A percentile compares a stretch with the other conserved stretches of the same genome.
Evolutionary conservation across 2,329 filamentous ascomycete genomes (phyloP).

Genomic region (Dothideomycetes sp.): DNA sequence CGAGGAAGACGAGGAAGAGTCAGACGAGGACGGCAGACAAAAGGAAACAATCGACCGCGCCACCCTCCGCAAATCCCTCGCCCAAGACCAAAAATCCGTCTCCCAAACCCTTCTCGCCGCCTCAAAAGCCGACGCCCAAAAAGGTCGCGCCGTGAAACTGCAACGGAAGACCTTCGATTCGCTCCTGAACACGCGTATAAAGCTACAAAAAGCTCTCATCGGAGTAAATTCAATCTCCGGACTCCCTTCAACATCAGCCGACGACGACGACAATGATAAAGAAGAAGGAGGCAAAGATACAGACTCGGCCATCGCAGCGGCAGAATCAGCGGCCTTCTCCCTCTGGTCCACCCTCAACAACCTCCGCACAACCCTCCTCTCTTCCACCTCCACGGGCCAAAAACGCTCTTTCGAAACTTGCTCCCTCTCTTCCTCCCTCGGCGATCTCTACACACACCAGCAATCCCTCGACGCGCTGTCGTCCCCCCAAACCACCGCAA

Average conservation of each 20-base stretch:
- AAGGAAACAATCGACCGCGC: conserved; percentile 38
- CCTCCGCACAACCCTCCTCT: conserved; percentile 53
- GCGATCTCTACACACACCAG: conserved; percentile 65
- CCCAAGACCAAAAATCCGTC: conserved; percentile 56
- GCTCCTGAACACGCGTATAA: conserved; percentile 81
- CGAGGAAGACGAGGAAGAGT: conserved; percentile 33
- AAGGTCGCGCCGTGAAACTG: conserved; percentile 75
- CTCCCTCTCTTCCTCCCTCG: conserved; percentile 48
- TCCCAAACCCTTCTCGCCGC: conserved; percentile 56
- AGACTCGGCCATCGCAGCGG: conserved; percentile 54
- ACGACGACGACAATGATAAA: too few relatives aligned
- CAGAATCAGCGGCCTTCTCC: conserved; percentile 75
- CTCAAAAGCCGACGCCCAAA: conserved; percentile 67
- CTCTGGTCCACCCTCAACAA: conserved; percentile 74
- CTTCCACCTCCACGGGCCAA: conserved; percentile 43
- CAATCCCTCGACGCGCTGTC: conserved; percentile 53
- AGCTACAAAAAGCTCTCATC: conserved; percentile 82
- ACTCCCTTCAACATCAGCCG: conserved; percentile 26
- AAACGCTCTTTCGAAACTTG: conserved; percentile 50
- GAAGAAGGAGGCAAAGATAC: too few relatives aligned
- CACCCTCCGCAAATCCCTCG: conserved; percentile 59
- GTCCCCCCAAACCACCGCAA: conserved; percentile 54
- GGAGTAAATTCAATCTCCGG: conserved; percentile 64
- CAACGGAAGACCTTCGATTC: conserved; percentile 83
- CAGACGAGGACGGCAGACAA: conserved; percentile 26